Evolutionary conservation across 2,329 filamentous ascomycete genomes (phyloP), one percentile per base, ranked within the genome.

Genomic region (Orbilia javanica): DNA sequence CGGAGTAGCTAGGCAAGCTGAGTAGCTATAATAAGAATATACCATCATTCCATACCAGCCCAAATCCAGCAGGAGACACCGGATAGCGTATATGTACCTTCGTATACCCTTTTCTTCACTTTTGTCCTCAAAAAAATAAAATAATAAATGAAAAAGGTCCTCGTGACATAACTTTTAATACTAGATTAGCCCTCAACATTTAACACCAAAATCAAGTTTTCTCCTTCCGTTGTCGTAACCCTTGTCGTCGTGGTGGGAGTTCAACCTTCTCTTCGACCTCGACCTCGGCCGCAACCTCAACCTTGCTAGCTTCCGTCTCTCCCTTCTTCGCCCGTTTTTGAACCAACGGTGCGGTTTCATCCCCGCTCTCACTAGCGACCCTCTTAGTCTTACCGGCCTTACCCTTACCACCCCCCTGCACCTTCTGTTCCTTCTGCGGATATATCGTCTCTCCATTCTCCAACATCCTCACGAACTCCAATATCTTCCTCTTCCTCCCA

Each of bases 391-490:
- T 73, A 39, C 36, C 36, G 18, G 1, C 55, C 60, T 64, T 31
- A 27, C 15, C 39, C 18, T 65, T n/a, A 11, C 27, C 25, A 15
- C 39, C 22, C 34, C 60, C 39, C 15, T 15, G n/a, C 57, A 3
- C 10, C n/a, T 44, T 44, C 42, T 10, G n/a, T 44, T 10, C 42
- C 7, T 75, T 76, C 42, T 76, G 72, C 22, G 72, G 72, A 50
- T 76, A 36, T 25, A 84, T 63, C 0, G 82, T 83, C 63, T 84
- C 83, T 15, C 82, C 82, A 66, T 82, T 81, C 0, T 83, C 84
- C 2, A 88, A 82, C 42, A 85, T 80, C 7, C 81, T 80, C 0
- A 88, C 84, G 80, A 85, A 84, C 55, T 85, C 82, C 27, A 81
- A 82, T 25, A 88, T 86, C 70, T 48, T 68, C 48, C 27, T 76